Base-by-base conservation (phyloP, 2,329 filamentous ascomycete genomes). In the Leptographium procerum region DNA sequence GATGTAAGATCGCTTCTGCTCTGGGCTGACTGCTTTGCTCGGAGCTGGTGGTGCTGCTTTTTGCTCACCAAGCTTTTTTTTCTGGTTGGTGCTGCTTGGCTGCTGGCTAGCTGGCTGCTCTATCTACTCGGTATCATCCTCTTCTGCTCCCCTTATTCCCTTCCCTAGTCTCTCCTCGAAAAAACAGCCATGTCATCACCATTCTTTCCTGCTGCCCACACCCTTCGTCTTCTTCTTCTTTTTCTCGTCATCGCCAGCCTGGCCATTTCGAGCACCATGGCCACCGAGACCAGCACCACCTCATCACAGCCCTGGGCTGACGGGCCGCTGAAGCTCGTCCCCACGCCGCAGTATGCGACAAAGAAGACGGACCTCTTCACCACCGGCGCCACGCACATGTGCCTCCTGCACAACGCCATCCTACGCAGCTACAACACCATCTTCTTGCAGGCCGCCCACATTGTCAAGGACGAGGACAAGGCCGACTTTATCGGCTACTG, bases 351-450 rank as follows among this genome's bases (percentile, higher is more conserved):
- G 60, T 78, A 73, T 62, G 71, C 73, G 65, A 79, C 77, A 3
- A 75, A 77, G 60, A 78, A 78, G 77, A 77, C 77, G 43, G 80
- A 84, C 64, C 72, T 82, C 62, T 84, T 83, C 68, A 82, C 79
- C 1, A 75, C 73, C 0, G 79, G 79, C 26, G 81, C 82, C 0
- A 82, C 80, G 19, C 79, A 85, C 68, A 85, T 84, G 82, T 74
- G 76, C 3, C 68, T 84, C 56, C 71, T 83, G 55, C 82, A 86
- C 73, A 86, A 86, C 65, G 72, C 78, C 58, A 79, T 86, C 64
- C 78, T 85, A 62, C 80, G 83, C 48, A 80, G 81, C 57, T 83
- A 81, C 72, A 86, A 86, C 69, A 79, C 76, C 65, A 83, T 86
- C 65, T 83, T 80, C 66, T 75, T 78, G 47, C 83, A 85, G 67